A percentile compares a stretch with the other conserved stretches of the same genome.
These are phyloP conservation scores for Nitzschia putrida DNA, from an alignment of 108 stramenopile species.

Conservation along the genomic window DNA sequence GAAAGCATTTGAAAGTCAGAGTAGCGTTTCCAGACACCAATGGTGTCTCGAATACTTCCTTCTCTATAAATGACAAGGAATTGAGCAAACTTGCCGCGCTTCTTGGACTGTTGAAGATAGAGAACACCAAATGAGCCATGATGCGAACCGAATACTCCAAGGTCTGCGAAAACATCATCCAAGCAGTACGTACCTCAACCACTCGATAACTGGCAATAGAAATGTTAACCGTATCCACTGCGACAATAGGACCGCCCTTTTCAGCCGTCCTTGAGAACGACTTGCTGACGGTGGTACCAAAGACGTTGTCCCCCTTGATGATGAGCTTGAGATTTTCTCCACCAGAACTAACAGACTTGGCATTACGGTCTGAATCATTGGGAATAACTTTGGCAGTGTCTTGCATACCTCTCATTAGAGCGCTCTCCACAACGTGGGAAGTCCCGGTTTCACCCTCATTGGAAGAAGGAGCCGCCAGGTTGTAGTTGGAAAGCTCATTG, in stretches of 20 bases:
- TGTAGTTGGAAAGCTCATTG: constrained; percentile 39
- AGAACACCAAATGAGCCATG: neutral
- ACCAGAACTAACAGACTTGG: constrained; percentile 48
- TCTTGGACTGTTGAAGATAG: constrained; percentile 56
- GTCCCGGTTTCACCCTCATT: neutral
- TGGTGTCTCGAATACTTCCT: constrained; percentile 79
- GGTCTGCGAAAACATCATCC: neutral
- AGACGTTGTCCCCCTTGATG: constrained; percentile 78
- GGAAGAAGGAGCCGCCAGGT: constrained; percentile 2
- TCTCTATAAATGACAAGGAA: constrained; percentile 84
- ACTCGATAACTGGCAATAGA: constrained; percentile 87
- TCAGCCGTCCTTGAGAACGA: constrained; percentile 59
- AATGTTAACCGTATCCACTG: constrained; percentile 80
- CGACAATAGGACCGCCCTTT: constrained; percentile 51
- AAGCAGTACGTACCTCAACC: constrained; percentile 75
- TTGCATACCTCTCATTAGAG: constrained; percentile 54
- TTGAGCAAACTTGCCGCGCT: constrained; percentile 83
- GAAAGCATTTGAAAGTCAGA: constrained; percentile 81
- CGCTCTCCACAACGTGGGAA: constrained; percentile 65
- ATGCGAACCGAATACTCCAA: neutral
- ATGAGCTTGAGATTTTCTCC: constrained; percentile 59
- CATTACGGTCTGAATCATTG: constrained; percentile 1
- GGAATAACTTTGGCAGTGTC: constrained; percentile 3
- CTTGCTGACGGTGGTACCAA: constrained; percentile 89
- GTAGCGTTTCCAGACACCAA: constrained; percentile 90